phyloP scores from a whole-genome alignment of 2,329 filamentous ascomycete genomes.

The Fusarium devonianum region DNA sequence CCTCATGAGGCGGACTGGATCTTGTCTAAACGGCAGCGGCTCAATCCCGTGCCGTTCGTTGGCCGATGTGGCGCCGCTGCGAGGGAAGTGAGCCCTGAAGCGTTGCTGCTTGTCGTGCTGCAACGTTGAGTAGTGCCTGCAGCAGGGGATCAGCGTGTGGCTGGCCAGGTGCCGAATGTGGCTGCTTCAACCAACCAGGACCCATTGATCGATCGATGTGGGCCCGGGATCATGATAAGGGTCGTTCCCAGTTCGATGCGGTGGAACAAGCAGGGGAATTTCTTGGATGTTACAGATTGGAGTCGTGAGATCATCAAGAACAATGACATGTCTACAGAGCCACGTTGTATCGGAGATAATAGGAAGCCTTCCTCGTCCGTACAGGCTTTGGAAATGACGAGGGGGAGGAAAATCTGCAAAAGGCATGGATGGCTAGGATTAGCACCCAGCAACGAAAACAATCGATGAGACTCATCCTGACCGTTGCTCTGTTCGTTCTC shows the following conservation, averaged over 20 bases:
- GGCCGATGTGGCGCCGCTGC: conserved; percentile 1
- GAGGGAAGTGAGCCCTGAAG: background rate
- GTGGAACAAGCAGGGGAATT: background rate
- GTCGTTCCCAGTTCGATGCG: background rate
- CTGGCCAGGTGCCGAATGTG: conserved; percentile 25
- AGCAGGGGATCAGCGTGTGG: conserved; percentile 17
- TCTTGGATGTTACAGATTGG: background rate
- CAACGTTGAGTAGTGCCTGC: conserved; percentile 8
- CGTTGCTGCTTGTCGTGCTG: background rate
- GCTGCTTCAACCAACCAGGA: conserved; percentile 27
- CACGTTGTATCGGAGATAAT: background rate
- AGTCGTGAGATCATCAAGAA: conserved; percentile 1
- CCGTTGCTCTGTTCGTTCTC: background rate
- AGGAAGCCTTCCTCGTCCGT: background rate
- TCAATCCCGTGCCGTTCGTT: background rate
- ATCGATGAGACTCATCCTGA: background rate
- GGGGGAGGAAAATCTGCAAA: too few relatives aligned
- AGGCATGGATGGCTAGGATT: too few relatives aligned
- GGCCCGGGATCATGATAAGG: conserved; percentile 8
- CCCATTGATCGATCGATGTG: conserved; percentile 11
- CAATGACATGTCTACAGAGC: background rate
- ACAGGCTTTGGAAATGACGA: background rate
- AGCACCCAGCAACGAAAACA: background rate
- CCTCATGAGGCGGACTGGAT: background rate
- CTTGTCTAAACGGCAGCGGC: too few relatives aligned